Conservation (phyloP, 371 early-diverging fungal species). For the Batrachochytrium dendrobatidis region DNA sequence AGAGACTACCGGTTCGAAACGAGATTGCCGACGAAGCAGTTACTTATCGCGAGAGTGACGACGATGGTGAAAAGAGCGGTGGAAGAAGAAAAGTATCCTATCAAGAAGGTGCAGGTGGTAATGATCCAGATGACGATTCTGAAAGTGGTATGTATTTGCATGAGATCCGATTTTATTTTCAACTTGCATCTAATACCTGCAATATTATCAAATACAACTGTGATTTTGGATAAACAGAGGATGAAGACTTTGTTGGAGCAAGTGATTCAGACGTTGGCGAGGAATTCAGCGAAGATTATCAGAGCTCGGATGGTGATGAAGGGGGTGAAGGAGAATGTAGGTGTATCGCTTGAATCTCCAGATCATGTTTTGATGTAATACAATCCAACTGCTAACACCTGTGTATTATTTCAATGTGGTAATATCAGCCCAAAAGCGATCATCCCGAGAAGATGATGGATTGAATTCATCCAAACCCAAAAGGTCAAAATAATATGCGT, state of each 20-base stretch:
- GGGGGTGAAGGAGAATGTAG: constrained; percentile 11
- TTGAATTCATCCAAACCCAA: neutral
- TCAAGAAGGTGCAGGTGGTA: neutral
- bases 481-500: neutral
- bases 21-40: constrained; percentile 42
- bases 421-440: too few relatives aligned
- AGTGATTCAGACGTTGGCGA: constrained; percentile 78
- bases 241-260: constrained; percentile 83
- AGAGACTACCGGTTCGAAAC: constrained; percentile 77
- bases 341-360: neutral
- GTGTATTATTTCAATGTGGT: neutral
- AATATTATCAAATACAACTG: constrained; percentile 1
- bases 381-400: neutral
- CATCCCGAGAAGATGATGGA: neutral
- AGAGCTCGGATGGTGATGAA: constrained; percentile 17
- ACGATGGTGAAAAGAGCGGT: constrained; percentile 18
- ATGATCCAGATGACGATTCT: too few relatives aligned
- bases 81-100: constrained; percentile 24
- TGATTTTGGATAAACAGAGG: constrained; percentile 41
- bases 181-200: constrained; percentile 4
- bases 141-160: constrained; percentile 28
- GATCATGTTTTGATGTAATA: neutral
- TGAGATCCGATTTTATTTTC: neutral
- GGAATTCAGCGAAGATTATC: constrained; percentile 78
- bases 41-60: constrained; percentile 16